Evolutionary conservation across 805 yeast genomes (phyloP), one percentile per base, ranked within the genome.

Genomic region (Saccharomycopsis sp.): DNA sequence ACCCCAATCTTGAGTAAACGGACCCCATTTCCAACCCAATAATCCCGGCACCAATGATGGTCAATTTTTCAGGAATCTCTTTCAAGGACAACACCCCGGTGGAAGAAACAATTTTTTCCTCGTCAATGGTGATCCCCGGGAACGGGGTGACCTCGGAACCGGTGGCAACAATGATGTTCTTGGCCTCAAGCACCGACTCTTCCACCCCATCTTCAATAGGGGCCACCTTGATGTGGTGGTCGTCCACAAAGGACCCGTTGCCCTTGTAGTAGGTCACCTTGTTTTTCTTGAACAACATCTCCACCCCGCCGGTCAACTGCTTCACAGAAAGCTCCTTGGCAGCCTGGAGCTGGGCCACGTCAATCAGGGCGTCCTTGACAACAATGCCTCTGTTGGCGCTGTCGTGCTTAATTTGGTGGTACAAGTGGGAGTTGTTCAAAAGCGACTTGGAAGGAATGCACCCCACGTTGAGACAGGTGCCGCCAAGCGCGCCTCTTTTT

Each of bases 11-110:
- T 45, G 88, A 68, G 80, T 94, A 92, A 36, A 92, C 99, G 19
- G 97, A 88, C 50, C 95, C 98, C 96, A 92, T 92, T 71, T 92
- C 99, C 53, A 92, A 76, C 59, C 99, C 99, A 61, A 92, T 92
- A 68, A 92, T 89, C 73, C 99, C 98, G 67, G 96, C 99, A 62
- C 99, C 99, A 56, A 92, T 89, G 65, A 92, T 78, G 52, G 89
- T 81, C 59, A 92, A 57, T 61, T 72, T 78, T 73, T 92, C 87
- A 59, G 99, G 99, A 45, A 92, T 72, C 69, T 88, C 95, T 62
- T 75, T 73, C 55, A 92, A 72, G 18, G 81, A 63, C 43, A 92
- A 67, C 45, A 85, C 83, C 55, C 99, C 99, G 35, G 99, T 92
- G 23, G 96, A 87, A 27, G 95, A 73, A 41, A 92, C 96, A 53